Evolutionary conservation across 2,329 filamentous ascomycete species (phyloP), one percentile per base, ranked within the genome.

Genomic region (Bipolaris zeicola): DNA sequence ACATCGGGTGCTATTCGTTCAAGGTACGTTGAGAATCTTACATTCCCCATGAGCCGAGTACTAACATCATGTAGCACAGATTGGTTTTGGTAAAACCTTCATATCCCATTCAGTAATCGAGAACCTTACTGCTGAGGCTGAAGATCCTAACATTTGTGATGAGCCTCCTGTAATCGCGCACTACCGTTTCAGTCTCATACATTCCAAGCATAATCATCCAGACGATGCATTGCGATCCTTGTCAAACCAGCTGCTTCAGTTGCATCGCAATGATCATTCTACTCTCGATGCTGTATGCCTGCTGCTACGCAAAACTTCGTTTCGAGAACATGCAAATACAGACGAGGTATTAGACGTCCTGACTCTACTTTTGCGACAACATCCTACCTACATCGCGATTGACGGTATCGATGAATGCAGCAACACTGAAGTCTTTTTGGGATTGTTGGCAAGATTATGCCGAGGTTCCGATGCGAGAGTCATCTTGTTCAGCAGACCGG

Each of bases 31-130:
- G 5, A 14, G 16, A 20, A 5, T 28, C 16, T 11, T 18, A 8
- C 13, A 18, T 24, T 31, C 20, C 6, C 1, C 16, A 26, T 33
- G 13, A 10, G 7, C 39, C 16, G 20, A 2, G 13, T 34, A 33
- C 56, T 64, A 28, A 66, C 24, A 49, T 26, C 42, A 13, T n/a
- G 18, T 24, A 73, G 71, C 68, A 42, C 64, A 66, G 54, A 47
- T 61, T 20, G 71, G 69, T 5, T 74, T 71, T 44, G 71, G 71
- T 2, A 74, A 74, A 46, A 72, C 67, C 13, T 54, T 65, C 41
- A 59, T 74, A 18, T 65, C 68, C 24, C 55, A 61, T 10, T 50
- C 60, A 34, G 65, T 72, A 10, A 61, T 70, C 20, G 61, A 66
- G 14, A 63, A 71, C 37, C 58, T 74, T 7, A 47, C 24, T 20